phyloP scores from a whole-genome alignment of 2,329 filamentous ascomycete genomes.

The Nothophaeocryptopus gaeumannii region DNA sequence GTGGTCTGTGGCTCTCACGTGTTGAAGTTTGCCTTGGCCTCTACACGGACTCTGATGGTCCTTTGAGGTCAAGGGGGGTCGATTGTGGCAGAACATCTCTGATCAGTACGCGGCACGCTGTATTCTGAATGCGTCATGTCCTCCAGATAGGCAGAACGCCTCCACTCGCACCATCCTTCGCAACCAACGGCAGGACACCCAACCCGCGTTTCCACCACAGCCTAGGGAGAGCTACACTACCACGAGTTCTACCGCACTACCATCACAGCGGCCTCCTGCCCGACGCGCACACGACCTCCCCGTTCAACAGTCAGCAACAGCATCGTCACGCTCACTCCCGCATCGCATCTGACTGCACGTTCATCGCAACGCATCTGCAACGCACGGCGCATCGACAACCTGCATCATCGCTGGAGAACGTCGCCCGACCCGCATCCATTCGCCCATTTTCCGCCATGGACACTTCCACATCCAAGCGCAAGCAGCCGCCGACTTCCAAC shows the following conservation, averaged over 20 bases:
- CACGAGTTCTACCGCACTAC: no score
- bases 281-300: no score
- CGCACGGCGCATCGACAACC: neutral
- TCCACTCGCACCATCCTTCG: neutral
- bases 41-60: neutral
- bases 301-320: no score
- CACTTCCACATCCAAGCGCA: conserved; percentile 35
- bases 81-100: neutral
- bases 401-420: neutral
- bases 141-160: conserved; percentile 1
- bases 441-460: conserved; percentile 22
- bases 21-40: no score
- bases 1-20: no score
- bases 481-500: conserved; percentile 34
- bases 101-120: no score
- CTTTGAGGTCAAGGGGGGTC: neutral
- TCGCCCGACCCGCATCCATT: neutral
- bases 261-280: no score
- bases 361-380: no score
- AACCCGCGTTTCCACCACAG: no score
- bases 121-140: neutral
- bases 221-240: no score
- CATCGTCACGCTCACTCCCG: neutral
- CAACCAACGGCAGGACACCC: no score
- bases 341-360: neutral